A percentile compares a stretch with the other conserved stretches of the same genome.
phyloP scores from a whole-genome alignment of 148 eudicot genomes.

The Fagopyrum homotropicum region DNA sequence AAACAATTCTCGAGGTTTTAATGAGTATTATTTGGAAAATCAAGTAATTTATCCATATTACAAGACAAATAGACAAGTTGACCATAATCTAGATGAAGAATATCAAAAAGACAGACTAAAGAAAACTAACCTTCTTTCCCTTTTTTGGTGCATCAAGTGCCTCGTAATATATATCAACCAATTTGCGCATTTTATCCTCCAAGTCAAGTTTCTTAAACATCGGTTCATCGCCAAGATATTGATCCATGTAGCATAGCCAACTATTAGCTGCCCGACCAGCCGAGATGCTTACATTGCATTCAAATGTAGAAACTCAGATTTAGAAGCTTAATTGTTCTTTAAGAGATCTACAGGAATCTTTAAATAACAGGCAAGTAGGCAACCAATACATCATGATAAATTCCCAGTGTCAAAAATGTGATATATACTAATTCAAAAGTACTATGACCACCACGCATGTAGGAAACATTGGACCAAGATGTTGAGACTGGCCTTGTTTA shows the following conservation, averaged over 20 bases:
- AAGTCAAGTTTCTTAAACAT: slow-evolving; percentile 20
- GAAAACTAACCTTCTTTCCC: slow-evolving; percentile 44
- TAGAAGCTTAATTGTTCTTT: background rate
- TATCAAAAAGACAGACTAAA: background rate
- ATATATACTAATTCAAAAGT: background rate
- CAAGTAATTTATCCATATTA: background rate
- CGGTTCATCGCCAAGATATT: slow-evolving; percentile 24
- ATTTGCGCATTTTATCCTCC: slow-evolving; percentile 25
- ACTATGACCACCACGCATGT: too few relatives aligned
- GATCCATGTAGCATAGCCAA: slow-evolving; percentile 55
- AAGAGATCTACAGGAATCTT: background rate
- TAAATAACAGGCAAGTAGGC: background rate
- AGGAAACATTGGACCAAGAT: too few relatives aligned
- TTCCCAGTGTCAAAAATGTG: background rate
- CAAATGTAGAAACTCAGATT: background rate
- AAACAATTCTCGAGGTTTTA: background rate
- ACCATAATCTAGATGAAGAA: background rate
- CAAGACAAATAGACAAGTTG: background rate
- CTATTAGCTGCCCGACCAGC: slow-evolving; percentile 49
- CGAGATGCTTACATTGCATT: slow-evolving; percentile 25
- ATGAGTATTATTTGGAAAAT: background rate
- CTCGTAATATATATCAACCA: slow-evolving; percentile 61
- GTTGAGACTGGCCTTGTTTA: background rate
- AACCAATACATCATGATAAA: background rate
- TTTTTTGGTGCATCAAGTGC: slow-evolving; percentile 78